Base-by-base conservation (phyloP, 2,329 filamentous ascomycete genomes). In the Cytospora chrysosperma region DNA sequence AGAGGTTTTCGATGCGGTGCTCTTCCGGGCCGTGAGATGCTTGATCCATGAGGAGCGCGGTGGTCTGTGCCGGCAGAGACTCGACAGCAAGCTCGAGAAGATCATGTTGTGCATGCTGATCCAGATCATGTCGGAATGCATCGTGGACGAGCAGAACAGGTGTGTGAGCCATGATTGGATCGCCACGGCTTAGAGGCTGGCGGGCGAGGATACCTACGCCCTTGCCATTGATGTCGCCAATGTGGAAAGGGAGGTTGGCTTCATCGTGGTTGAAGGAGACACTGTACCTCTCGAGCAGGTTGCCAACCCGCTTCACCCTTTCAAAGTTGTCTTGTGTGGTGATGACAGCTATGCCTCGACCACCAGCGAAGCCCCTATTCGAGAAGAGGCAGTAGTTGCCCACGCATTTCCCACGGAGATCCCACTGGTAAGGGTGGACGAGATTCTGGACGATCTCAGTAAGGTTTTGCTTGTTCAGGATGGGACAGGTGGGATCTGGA, bases 381-480 rank as follows among this genome's bases (percentile, higher is more conserved):
- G 58, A 55, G 58, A 64, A 71, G 40, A 69, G 61, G 60, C 70
- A 71, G 63, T 63, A 67, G 19, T 60, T 59, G 28, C 65, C 67
- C 43, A 67, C 40, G 56, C 70, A 71, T 24, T 67, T 24, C 17
- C 63, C 56, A 4, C 67, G 66, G 4, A 66, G 68, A 12, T 66
- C 52, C 70, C 70, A 70, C 43, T 51, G 21, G 12, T 63, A 63
- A 0, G 73, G 75, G 8, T 75, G 74, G 19, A 74, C 69, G 53
- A 76, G 51, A 26, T 17, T 74, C 13, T 72, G 69, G 15, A 70
- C 67, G 19, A 82, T 69, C 13, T 81, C 76, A 3, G 79, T 80
- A 5, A 82, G 67, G 2, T 80, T 75, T 21, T 74, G 71, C 61
- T 78, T 75, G 21, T 27, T 57, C 17, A 65, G 34, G 19, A 64